A percentile compares a stretch with the other conserved stretches of the same genome.
Evolutionary conservation across 164 flowering plant genomes (phyloP).

Genomic region (Stephania japonica): DNA sequence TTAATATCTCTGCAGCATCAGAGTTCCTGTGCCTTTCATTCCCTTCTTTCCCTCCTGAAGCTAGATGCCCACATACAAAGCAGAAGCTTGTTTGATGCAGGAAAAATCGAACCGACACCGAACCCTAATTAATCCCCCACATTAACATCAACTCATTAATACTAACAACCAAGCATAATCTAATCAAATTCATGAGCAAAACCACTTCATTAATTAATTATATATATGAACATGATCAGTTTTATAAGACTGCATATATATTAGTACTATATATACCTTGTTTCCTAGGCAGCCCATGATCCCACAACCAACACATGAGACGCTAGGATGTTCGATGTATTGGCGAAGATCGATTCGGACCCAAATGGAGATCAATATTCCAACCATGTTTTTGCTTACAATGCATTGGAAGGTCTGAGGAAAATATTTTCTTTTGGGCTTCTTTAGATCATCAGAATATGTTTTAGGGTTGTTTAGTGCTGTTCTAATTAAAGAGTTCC

Average conservation of each 20-base stretch:
- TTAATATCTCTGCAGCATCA: slow-evolving; percentile 43
- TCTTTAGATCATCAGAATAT: slow-evolving; percentile 7
- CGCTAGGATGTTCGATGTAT: slow-evolving; percentile 39
- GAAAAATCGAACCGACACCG: slow-evolving; percentile 58
- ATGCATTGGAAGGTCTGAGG: slow-evolving; percentile 41
- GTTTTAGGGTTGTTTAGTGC: slow-evolving; percentile 37
- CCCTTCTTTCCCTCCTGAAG: slow-evolving; percentile 63
- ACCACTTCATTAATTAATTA: too few relatives aligned
- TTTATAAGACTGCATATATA: too few relatives aligned
- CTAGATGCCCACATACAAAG: slow-evolving; percentile 71
- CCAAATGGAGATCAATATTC: slow-evolving; percentile 63
- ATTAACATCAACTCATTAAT: not conserved
- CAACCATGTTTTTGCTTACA: slow-evolving; percentile 75
- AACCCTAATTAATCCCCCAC: slow-evolving; percentile 41
- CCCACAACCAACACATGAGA: slow-evolving; percentile 76
- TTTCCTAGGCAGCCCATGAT: slow-evolving; percentile 77
- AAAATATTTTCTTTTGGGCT: slow-evolving; percentile 6
- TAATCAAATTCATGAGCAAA: not conserved
- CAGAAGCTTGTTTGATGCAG: slow-evolving; percentile 73
- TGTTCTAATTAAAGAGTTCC: slow-evolving; percentile 59
- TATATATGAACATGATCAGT: too few relatives aligned
- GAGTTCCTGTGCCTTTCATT: slow-evolving; percentile 53
- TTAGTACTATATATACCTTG: slow-evolving; percentile 35
- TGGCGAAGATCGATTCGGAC: slow-evolving; percentile 39
- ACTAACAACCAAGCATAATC: not conserved